A percentile compares a stretch with the other conserved stretches of the same genome.
These are phyloP conservation scores for Penicillium parvum DNA, from an alignment of 495 filamentous ascomycete species.

Conservation along the genomic window DNA sequence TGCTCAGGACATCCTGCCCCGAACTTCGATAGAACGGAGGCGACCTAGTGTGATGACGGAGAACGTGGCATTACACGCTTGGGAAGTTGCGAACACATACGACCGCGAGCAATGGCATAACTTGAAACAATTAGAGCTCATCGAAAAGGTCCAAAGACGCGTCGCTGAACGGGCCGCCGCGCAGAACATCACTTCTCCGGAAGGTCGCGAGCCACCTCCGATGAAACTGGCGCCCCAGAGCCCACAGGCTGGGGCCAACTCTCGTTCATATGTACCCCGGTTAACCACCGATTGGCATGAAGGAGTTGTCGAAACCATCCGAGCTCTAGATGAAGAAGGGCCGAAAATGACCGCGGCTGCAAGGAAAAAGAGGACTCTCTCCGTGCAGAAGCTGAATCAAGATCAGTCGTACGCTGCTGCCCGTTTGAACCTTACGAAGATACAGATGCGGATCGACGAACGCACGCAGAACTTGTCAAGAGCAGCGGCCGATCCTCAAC, in stretches of 20 bases:
- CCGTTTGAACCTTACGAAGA: conserved; percentile 25
- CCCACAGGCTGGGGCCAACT: conserved; percentile 7
- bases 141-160: conserved; percentile 28
- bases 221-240: conserved; percentile 21
- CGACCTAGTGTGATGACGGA: conserved; percentile 55
- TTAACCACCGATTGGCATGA: conserved; percentile 17
- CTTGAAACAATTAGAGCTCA: conserved; percentile 28
- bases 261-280: conserved; percentile 20
- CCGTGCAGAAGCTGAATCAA: no score
- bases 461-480: conserved; percentile 26
- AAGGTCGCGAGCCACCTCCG: conserved; percentile 27
- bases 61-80: conserved; percentile 42
- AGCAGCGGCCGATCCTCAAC: conserved; percentile 27
- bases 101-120: conserved; percentile 10
- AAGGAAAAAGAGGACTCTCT: background rate
- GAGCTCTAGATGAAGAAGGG: background rate
- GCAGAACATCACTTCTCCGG: conserved; percentile 32
- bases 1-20: conserved; percentile 47
- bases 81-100: conserved; percentile 40
- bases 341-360: background rate
- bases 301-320: conserved; percentile 8
- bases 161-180: conserved; percentile 34
- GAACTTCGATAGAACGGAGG: conserved; percentile 43
- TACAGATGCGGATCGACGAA: conserved; percentile 24
- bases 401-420: no score